Evolutionary conservation across 257 asterid species (phyloP), one percentile per base, ranked within the genome.

Genomic region (Cinchona pubescens): DNA sequence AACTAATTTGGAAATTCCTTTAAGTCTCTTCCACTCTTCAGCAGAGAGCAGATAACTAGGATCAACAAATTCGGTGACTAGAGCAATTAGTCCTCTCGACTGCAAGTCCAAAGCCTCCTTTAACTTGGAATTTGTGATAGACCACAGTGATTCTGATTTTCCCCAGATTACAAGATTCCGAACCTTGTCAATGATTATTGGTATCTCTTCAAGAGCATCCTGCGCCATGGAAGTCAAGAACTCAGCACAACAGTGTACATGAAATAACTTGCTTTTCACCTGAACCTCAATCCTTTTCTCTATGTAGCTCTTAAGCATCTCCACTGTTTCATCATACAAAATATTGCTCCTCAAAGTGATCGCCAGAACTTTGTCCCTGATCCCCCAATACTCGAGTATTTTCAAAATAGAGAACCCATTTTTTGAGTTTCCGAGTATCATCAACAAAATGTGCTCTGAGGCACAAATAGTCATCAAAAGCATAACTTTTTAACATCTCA

Each of bases 21-120:
- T 38, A 71, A 79, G 78, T 71, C 72, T 78, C 61, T 75, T 76
- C 80, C 85, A 78, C 60, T 78, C 72, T 75, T 75, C 75, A 25
- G 71, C 64, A 42, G 81, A 77, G 42, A 76, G 80, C 59, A 74
- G 29, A 66, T 23, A 55, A 64, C 23, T 55, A 21, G 56, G 27
- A 35, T 66, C 55, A 58, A 59, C 66, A 11, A 10, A 25, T 45
- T 73, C n/a, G n/a, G n/a, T n/a, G n/a, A n/a, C 25, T 19, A 46
- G 35, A 49, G 53, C 62, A 43, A 35, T 71, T 48, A 69, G 53
- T 43, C 85, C 83, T 67, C 43, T 30, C 7, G 79, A 43, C 69
- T 82, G 72, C 40, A 71, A 55, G 72, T 75, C 75, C 64, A 82
- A 12, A 15, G 78, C 80, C 23, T 70, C 71, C 61, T 70, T 37